Evolutionary conservation across 2,329 filamentous ascomycete genomes (phyloP).

Genomic region (Verticillium zaregamsianum): DNA sequence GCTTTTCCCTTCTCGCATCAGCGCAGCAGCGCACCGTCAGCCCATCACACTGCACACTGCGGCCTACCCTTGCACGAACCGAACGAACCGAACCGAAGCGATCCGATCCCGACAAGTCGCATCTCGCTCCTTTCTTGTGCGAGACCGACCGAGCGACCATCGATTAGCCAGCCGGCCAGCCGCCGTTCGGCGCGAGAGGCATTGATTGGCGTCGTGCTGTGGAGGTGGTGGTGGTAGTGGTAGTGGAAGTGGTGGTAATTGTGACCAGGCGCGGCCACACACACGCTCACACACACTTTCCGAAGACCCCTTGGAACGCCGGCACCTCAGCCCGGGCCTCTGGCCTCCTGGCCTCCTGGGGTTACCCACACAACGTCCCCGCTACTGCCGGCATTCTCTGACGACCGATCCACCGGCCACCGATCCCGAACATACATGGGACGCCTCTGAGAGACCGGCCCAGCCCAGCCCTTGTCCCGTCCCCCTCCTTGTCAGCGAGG

Average conservation of each 20-base stretch:
- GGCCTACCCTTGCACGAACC: neutral
- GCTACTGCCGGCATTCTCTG: neutral
- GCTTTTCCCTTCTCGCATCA: neutral
- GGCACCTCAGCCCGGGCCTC: neutral
- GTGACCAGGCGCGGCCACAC: neutral
- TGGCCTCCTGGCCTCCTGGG: neutral
- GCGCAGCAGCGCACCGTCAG: neutral
- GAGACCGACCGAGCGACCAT: neutral
- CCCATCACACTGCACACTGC: neutral
- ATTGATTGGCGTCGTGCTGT: too few relatives aligned
- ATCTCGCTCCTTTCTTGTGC: neutral
- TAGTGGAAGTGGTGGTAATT: too few relatives aligned
- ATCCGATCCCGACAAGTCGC: neutral
- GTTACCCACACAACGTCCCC: neutral
- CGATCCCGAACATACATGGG: neutral
- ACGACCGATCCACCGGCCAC: neutral
- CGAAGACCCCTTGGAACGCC: neutral
- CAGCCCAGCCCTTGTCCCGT: neutral
- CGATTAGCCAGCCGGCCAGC: too few relatives aligned
- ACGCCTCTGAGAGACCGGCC: neutral
- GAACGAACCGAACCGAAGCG: neutral
- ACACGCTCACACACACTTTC: too few relatives aligned
- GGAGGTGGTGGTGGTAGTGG: too few relatives aligned
- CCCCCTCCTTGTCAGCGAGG: neutral
- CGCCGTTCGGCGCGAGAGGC: too few relatives aligned